These are phyloP conservation scores for Diplodia intermedia DNA, from an alignment of 2,329 filamentous ascomycete species.

Conservation along the genomic window DNA sequence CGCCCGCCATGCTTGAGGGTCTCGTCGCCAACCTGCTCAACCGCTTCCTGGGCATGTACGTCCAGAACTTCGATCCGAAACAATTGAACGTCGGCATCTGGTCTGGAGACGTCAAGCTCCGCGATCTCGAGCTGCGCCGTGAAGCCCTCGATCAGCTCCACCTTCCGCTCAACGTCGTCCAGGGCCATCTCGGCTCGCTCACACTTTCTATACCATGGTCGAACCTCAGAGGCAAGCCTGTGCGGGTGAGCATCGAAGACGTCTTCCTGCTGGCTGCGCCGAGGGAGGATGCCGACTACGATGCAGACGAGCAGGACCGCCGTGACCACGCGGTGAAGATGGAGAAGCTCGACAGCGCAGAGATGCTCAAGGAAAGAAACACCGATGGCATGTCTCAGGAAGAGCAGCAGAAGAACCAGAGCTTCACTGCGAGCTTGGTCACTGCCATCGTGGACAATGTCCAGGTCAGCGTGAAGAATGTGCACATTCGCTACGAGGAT, in stretches of 20 bases:
- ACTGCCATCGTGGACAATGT: conserved; percentile 99
- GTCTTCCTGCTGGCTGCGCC: conserved; percentile 94
- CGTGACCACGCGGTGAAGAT: conserved; percentile 93
- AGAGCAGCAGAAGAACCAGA: conserved; percentile 97
- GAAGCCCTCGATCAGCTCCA: conserved; percentile 98
- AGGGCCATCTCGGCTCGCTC: conserved; percentile 90
- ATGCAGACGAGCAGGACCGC: conserved; percentile 88
- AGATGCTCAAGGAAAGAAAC: conserved; percentile 89
- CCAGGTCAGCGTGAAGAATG: conserved; percentile 97
- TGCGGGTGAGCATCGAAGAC: conserved; percentile 95
- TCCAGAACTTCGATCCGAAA: conserved; percentile 98
- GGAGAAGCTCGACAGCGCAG: conserved; percentile 96
- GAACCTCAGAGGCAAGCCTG: conserved; percentile 90
- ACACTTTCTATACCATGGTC: conserved; percentile 97
- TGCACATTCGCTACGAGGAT: conserved; percentile 97
- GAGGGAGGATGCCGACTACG: conserved; percentile 92
- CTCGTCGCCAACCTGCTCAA: conserved; percentile 97
- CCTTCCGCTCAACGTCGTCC: conserved; percentile 93
- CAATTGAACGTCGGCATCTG: conserved; percentile 99
- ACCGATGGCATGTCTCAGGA: conserved; percentile 93
- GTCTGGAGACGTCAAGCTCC: conserved; percentile 96
- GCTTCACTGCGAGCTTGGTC: conserved; percentile 91
- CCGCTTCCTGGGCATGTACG: conserved; percentile 99
- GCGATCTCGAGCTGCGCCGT: conserved; percentile 86
- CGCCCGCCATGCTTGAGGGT: conserved; percentile 86